phyloP scores from a whole-genome alignment of 1,284 basidiomycete species.

The Ustilago curta region DNA sequence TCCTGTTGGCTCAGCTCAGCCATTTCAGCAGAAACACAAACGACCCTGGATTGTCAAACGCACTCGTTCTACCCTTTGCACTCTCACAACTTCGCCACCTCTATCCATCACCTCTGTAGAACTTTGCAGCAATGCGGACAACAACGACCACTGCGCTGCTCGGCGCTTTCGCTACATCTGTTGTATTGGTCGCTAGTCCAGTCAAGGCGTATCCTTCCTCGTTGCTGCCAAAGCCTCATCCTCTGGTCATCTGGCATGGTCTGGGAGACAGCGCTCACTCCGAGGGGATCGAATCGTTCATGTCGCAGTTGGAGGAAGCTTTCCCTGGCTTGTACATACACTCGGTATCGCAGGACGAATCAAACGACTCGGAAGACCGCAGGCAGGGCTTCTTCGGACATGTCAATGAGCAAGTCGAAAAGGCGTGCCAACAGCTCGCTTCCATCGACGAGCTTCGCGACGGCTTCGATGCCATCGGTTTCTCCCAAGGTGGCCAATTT shows the following conservation, averaged over 20 bases:
- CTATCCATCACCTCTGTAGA: neutral
- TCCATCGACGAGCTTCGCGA: slow-evolving; percentile 77
- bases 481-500: slow-evolving; percentile 78
- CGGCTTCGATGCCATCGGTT: slow-evolving; percentile 72
- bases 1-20: slow-evolving; percentile 1
- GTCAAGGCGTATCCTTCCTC: slow-evolving; percentile 29
- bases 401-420: slow-evolving; percentile 78
- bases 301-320: slow-evolving; percentile 76
- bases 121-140: slow-evolving; percentile 12
- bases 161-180: slow-evolving; percentile 11
- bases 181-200: slow-evolving; percentile 8
- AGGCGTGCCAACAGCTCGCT: slow-evolving; percentile 78
- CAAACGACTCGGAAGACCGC: slow-evolving; percentile 78
- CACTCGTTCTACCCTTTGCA: neutral
- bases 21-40: neutral
- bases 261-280: slow-evolving; percentile 77
- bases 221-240: slow-evolving; percentile 46
- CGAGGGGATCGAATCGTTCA: slow-evolving; percentile 75
- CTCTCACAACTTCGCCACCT: neutral
- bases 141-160: slow-evolving; percentile 14
- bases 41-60: neutral
- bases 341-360: slow-evolving; percentile 76
- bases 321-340: slow-evolving; percentile 89
- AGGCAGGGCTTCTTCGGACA: slow-evolving; percentile 83
- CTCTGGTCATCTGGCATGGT: slow-evolving; percentile 93